A percentile compares a stretch with the other conserved stretches of the same genome.
phyloP scores from a whole-genome alignment of 164 flowering plant genomes.

The Magnolia sinica region DNA sequence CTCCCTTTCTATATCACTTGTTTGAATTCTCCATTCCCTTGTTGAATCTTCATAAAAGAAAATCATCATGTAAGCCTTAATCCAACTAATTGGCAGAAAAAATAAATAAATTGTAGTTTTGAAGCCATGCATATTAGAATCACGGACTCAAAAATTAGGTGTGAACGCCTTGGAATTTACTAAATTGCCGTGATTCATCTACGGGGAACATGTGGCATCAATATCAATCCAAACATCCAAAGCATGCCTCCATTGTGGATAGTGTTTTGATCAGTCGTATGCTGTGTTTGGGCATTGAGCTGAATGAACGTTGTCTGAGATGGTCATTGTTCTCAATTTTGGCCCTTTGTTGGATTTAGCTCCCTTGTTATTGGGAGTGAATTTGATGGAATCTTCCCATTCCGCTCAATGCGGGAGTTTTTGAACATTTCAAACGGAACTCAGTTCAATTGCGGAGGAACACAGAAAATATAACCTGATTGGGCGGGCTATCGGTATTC shows the following conservation, averaged over 20 bases:
- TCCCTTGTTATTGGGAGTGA: too few relatives aligned
- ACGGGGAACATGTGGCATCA: neutral
- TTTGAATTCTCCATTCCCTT: neutral
- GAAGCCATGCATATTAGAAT: conserved; percentile 8
- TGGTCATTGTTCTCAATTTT: neutral
- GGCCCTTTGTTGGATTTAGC: neutral
- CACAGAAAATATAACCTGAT: too few relatives aligned
- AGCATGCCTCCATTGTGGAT: neutral
- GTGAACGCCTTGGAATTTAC: neutral
- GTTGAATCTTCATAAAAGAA: neutral
- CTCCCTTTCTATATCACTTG: neutral
- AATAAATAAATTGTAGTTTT: neutral
- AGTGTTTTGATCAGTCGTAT: neutral
- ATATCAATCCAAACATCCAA: neutral
- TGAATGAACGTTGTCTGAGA: neutral
- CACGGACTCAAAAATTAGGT: neutral
- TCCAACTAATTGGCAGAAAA: neutral
- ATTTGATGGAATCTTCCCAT: too few relatives aligned
- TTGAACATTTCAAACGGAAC: too few relatives aligned
- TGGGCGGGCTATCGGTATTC: too few relatives aligned
- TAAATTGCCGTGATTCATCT: too few relatives aligned
- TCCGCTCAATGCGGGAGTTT: too few relatives aligned
- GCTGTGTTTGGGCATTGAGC: neutral
- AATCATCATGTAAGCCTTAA: neutral
- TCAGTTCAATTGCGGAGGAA: too few relatives aligned